Conservation (phyloP, 371 early-diverging fungal species). For the Mortierella sp. region DNA sequence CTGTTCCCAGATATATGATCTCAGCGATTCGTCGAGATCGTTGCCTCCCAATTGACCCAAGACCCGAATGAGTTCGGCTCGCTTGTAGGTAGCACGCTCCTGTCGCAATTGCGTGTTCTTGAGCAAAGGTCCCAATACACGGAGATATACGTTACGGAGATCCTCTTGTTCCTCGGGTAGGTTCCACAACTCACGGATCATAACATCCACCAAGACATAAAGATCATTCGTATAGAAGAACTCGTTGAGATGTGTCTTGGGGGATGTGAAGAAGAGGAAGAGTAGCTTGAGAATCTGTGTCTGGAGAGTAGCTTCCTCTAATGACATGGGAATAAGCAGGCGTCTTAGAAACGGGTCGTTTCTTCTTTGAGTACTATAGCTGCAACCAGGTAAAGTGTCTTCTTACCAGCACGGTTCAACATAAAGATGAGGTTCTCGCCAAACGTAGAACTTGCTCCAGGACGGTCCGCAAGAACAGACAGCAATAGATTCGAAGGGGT, state of each 20-base stretch:
- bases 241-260: constrained; percentile 62
- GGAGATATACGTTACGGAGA: constrained; percentile 81
- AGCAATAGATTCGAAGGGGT: constrained; percentile 64
- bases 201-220: constrained; percentile 83
- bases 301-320: constrained; percentile 75
- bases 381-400: not conserved
- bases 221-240: constrained; percentile 93
- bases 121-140: constrained; percentile 77
- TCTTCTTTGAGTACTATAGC: no score
- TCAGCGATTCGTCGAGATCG: constrained; percentile 18
- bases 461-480: constrained; percentile 64
- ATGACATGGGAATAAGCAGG: not conserved
- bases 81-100: constrained; percentile 59
- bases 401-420: constrained; percentile 84
- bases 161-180: constrained; percentile 78
- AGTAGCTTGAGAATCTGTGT: constrained; percentile 77
- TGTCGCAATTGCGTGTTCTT: constrained; percentile 67
- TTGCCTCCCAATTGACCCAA: constrained; percentile 48
- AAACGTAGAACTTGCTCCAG: constrained; percentile 80
- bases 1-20: constrained; percentile 31
- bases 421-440: constrained; percentile 88
- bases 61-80: constrained; percentile 58
- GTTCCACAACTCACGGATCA: constrained; percentile 80
- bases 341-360: not conserved
- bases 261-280: constrained; percentile 64